A percentile compares a stretch with the other conserved stretches of the same genome.
Conservation (phyloP, 345 rosid genomes). For the Eucalyptus brandiana region DNA sequence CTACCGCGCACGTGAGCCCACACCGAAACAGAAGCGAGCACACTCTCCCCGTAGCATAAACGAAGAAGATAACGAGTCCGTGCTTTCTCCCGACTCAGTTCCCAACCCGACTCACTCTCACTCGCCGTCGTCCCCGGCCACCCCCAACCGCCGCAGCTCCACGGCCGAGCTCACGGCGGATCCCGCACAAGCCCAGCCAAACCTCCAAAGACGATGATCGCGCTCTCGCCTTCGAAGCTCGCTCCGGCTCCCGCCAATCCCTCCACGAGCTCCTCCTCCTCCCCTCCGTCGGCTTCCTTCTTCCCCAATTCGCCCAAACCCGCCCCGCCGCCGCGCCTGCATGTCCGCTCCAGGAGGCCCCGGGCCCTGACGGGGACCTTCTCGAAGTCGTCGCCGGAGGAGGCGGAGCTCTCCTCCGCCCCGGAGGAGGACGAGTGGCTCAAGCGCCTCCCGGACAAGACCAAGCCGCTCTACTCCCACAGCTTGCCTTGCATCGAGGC, state of each 20-base stretch:
- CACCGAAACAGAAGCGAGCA: not conserved
- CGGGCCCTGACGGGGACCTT: slow-evolving; percentile 6
- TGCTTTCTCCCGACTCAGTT: not conserved
- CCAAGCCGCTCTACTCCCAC: slow-evolving; percentile 77
- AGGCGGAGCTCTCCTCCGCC: slow-evolving; percentile 31
- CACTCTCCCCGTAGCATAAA: not conserved
- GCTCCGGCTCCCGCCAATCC: not conserved
- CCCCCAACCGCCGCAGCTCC: not conserved
- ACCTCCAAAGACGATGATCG: slow-evolving; percentile 19
- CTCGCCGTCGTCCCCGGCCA: not conserved
- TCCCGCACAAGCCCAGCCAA: not conserved
- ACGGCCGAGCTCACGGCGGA: not conserved
- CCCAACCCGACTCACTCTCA: not conserved
- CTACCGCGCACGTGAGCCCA: not conserved
- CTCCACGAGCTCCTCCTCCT: not conserved
- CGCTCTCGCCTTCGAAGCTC: slow-evolving; percentile 14
- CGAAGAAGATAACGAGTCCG: not conserved
- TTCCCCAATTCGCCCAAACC: not conserved
- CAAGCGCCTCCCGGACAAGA: slow-evolving; percentile 64
- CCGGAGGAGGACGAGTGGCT: slow-evolving; percentile 80
- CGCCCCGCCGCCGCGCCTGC: not conserved
- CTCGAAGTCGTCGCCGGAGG: slow-evolving; percentile 57
- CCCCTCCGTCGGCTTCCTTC: not conserved
- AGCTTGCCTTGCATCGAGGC: slow-evolving; percentile 92
- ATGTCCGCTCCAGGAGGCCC: not conserved